Conservation (phyloP, 148 eudicot species). For the Silene conica region DNA sequence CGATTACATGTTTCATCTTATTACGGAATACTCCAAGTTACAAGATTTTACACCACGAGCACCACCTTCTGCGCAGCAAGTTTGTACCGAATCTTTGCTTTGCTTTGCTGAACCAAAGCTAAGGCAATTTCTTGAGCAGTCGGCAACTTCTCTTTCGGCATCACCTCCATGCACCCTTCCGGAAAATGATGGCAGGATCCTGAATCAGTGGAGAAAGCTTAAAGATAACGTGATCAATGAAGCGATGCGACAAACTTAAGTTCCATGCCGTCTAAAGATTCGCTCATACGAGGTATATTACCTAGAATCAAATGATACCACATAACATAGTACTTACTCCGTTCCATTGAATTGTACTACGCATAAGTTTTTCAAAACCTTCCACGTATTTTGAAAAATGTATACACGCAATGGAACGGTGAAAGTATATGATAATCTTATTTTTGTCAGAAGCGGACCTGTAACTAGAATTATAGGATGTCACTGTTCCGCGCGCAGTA, state of each 20-base stretch:
- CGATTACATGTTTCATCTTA: conserved; percentile 82
- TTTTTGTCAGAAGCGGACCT: too few species aligned
- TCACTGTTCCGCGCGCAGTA: too few species aligned
- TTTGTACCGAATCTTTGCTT: conserved; percentile 68
- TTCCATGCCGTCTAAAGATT: not conserved
- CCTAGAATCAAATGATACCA: too few species aligned
- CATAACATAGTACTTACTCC: too few species aligned
- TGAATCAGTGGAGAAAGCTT: conserved; percentile 35
- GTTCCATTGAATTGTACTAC: too few species aligned
- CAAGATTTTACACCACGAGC: conserved; percentile 52
- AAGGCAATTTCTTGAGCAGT: conserved; percentile 53
- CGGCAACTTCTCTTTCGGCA: conserved; percentile 47
- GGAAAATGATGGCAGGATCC: conserved; percentile 26
- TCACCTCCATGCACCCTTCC: conserved; percentile 60
- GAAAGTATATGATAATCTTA: too few species aligned
- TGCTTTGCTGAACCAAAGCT: conserved; percentile 73
- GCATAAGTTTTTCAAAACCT: too few species aligned
- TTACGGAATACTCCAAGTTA: conserved; percentile 67
- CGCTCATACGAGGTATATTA: too few species aligned
- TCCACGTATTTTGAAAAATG: too few species aligned
- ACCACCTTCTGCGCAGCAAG: conserved; percentile 54
- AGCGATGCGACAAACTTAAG: conserved; percentile 6
- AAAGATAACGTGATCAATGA: conserved; percentile 34
- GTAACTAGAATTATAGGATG: too few species aligned
- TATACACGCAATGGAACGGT: too few species aligned